Evolutionary conservation across 768 basidiomycete genomes (phyloP).

Genomic region (Gymnopilus dilepis): DNA sequence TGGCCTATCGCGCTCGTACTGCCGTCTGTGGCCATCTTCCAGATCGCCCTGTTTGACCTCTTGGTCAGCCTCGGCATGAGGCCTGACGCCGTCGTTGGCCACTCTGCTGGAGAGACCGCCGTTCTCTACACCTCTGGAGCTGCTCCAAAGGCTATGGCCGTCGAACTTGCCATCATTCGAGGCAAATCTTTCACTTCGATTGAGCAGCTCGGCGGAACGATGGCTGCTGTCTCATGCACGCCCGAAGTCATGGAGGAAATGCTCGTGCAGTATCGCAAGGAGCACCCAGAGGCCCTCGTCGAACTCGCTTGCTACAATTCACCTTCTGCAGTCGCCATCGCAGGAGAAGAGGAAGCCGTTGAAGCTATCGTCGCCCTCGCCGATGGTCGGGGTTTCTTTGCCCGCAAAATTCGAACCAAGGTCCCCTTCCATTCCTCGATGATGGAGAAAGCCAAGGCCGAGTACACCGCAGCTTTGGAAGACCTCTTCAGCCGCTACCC

Average conservation of each 20-base stretch:
- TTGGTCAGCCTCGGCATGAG: constrained; percentile 38
- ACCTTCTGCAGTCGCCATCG: constrained; percentile 40
- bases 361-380: constrained; percentile 37
- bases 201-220: constrained; percentile 42
- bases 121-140: constrained; percentile 51
- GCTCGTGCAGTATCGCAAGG: constrained; percentile 20
- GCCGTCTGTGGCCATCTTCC: constrained; percentile 48
- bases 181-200: constrained; percentile 40
- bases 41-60: constrained; percentile 51
- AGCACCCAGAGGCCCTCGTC: constrained; percentile 24
- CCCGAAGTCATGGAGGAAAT: constrained; percentile 32
- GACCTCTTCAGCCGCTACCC: constrained; percentile 40
- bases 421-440: constrained; percentile 44
- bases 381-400: constrained; percentile 34
- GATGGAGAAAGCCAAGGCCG: constrained; percentile 39
- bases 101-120: constrained; percentile 55
- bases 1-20: constrained; percentile 45
- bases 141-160: constrained; percentile 41
- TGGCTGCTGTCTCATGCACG: constrained; percentile 49
- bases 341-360: constrained; percentile 35
- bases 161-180: constrained; percentile 49
- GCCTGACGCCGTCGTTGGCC: constrained; percentile 47
- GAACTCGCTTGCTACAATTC: constrained; percentile 51
- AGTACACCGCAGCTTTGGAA: constrained; percentile 32
- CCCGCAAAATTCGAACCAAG: constrained; percentile 40